These are phyloP conservation scores for Stylonectria norvegica DNA, from an alignment of 2,329 filamentous ascomycete genomes.

Conservation along the genomic window DNA sequence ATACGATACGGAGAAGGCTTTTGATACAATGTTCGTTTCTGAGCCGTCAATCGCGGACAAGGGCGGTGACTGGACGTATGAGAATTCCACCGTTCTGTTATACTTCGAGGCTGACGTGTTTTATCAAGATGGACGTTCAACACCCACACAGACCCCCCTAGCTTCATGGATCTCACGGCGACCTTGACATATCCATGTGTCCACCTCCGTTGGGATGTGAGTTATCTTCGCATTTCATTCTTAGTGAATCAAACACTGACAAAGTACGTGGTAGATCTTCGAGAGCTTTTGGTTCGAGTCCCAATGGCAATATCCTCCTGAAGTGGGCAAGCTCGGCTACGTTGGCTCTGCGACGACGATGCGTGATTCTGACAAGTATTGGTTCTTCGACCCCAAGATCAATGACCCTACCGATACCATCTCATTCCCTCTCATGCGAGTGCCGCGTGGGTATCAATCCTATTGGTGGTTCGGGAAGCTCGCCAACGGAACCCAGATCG, in stretches of 20 bases:
- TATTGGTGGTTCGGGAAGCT: constrained; percentile 44
- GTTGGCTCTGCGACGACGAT: constrained; percentile 42
- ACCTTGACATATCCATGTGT: constrained; percentile 32
- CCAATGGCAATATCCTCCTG: constrained; percentile 42
- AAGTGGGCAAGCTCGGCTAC: constrained; percentile 36
- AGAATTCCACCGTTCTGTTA: no score
- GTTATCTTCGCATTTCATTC: constrained; percentile 7
- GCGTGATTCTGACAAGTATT: constrained; percentile 30
- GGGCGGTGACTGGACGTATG: constrained; percentile 25
- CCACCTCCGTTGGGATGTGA: constrained; percentile 36
- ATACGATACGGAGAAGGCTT: constrained; percentile 38
- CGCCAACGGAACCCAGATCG: constrained; percentile 39
- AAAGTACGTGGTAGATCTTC: constrained; percentile 33
- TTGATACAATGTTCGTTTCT: constrained; percentile 35
- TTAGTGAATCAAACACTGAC: background rate
- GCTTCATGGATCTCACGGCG: constrained; percentile 30
- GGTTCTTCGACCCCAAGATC: constrained; percentile 34
- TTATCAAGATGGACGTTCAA: constrained; percentile 33
- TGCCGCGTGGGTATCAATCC: constrained; percentile 31
- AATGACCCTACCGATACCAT: constrained; percentile 38
- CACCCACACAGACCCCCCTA: constrained; percentile 21
- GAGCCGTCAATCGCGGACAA: constrained; percentile 25
- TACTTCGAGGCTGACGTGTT: constrained; percentile 4
- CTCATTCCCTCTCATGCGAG: constrained; percentile 35
- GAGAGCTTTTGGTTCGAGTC: constrained; percentile 36